Evolutionary conservation across 495 filamentous ascomycete genomes (phyloP).

Genomic region (Aspergillus leporis): DNA sequence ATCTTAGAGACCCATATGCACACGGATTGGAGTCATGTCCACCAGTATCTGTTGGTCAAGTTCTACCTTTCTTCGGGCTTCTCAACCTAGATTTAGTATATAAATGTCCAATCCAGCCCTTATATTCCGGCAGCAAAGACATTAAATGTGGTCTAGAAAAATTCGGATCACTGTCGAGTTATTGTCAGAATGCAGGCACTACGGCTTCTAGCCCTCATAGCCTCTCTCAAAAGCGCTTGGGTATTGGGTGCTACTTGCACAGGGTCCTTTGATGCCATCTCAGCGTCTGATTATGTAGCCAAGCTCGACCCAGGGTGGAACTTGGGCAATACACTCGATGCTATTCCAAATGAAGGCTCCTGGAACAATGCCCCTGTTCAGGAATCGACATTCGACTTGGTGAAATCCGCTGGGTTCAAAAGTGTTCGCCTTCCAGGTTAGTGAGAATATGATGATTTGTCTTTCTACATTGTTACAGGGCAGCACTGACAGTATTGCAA

Average conservation of each 20-base stretch:
- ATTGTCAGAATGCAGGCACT: constrained; percentile 8
- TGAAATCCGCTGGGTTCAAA: constrained; percentile 58
- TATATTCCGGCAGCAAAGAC: background rate
- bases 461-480: background rate
- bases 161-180: background rate
- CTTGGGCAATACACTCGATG: constrained; percentile 58
- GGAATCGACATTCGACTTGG: constrained; percentile 48
- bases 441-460: background rate
- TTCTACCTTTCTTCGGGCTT: background rate
- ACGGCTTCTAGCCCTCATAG: constrained; percentile 11
- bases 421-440: constrained; percentile 58
- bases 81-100: background rate
- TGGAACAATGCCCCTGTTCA: constrained; percentile 58
- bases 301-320: constrained; percentile 47
- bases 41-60: background rate
- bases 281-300: constrained; percentile 35
- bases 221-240: constrained; percentile 13
- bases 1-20: background rate
- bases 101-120: background rate
- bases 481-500: constrained; percentile 18
- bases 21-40: background rate
- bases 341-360: constrained; percentile 55
- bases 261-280: constrained; percentile 38
- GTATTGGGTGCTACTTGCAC: constrained; percentile 28
- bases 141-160: background rate